phyloP scores from a whole-genome alignment of 768 basidiomycete genomes.

The Lactarius sanguifluus region DNA sequence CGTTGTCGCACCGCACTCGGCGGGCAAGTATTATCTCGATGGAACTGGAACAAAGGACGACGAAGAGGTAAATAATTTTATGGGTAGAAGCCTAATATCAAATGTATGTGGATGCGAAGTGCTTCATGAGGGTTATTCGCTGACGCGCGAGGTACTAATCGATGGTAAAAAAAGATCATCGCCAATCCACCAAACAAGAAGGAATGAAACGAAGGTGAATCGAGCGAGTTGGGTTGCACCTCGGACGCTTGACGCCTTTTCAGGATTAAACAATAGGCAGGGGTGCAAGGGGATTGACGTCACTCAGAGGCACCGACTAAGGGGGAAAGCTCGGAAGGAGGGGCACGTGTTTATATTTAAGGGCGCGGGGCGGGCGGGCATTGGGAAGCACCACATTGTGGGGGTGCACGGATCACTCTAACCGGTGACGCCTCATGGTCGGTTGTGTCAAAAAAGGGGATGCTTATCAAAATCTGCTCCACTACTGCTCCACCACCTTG shows the following conservation, averaged over 20 bases:
- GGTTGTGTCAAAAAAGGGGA: conserved; percentile 11
- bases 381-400: not conserved
- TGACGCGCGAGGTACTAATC: not conserved
- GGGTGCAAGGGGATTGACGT: not conserved
- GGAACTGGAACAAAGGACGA: not conserved
- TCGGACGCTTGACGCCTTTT: not conserved
- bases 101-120: not conserved
- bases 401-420: not conserved
- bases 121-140: not conserved
- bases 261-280: not conserved
- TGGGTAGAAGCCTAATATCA: not conserved
- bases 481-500: conserved; percentile 19
- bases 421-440: conserved; percentile 14
- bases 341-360: conserved; percentile 7
- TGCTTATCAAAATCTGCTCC: conserved; percentile 14
- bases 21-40: not conserved
- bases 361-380: not conserved
- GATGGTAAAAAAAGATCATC: not conserved
- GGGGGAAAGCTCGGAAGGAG: not conserved
- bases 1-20: not conserved
- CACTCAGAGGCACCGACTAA: not conserved
- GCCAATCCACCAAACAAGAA: not conserved
- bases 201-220: not conserved
- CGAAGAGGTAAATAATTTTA: no score
- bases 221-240: not conserved